These are phyloP conservation scores for Rhinocladiella mackenziei DNA, from an alignment of 2,329 filamentous ascomycete species.

Conservation along the genomic window DNA sequence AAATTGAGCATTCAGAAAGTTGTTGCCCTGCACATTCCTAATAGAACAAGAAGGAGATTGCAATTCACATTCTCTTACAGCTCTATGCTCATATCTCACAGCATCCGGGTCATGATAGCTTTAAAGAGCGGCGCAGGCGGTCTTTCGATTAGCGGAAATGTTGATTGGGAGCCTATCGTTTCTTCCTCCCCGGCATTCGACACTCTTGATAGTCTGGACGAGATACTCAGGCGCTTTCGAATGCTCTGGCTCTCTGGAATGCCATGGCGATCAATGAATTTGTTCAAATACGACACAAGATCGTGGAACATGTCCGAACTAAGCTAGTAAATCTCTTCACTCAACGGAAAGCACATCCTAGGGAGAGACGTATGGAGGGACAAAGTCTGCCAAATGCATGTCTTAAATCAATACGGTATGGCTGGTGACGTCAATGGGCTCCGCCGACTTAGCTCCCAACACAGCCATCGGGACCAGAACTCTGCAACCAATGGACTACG, in stretches of 20 bases:
- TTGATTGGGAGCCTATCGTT: constrained; percentile 8
- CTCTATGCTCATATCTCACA: constrained; percentile 7
- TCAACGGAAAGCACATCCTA: constrained; percentile 2
- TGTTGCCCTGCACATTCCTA: neutral
- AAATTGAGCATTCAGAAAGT: neutral
- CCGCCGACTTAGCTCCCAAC: neutral
- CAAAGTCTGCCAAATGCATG: neutral
- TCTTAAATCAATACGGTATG: neutral
- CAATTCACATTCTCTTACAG: constrained; percentile 3
- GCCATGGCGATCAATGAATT: too few species aligned
- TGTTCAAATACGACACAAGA: too few species aligned
- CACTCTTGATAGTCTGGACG: neutral
- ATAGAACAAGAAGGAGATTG: neutral
- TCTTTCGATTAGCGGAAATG: neutral
- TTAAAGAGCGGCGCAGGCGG: constrained; percentile 1
- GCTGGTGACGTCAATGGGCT: neutral
- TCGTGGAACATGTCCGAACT: neutral
- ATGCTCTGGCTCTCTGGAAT: too few species aligned
- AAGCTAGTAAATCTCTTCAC: constrained; percentile 1
- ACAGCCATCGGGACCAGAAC: neutral
- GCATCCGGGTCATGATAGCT: constrained; percentile 1
- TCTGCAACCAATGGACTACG: too few species aligned
- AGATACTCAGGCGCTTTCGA: neutral
- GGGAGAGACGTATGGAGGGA: neutral
- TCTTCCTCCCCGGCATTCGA: neutral